Conservation (phyloP, 169 alveolate genomes). For the Plasmodium yoelii region DNA sequence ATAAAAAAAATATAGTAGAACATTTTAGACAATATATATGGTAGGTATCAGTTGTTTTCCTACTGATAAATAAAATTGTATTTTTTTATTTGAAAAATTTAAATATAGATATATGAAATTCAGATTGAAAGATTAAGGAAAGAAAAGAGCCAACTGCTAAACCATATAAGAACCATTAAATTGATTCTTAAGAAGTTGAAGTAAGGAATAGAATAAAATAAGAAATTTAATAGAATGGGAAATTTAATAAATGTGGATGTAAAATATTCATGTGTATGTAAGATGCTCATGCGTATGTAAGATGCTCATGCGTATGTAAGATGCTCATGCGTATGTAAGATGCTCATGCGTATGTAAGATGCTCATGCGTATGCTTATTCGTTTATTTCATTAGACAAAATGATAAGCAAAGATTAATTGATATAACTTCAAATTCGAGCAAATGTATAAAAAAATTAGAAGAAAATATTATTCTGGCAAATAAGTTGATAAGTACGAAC, state of each 20-base stretch:
- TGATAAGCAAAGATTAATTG: slow-evolving; percentile 53
- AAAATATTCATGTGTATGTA: too few relatives aligned
- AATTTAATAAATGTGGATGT: too few relatives aligned
- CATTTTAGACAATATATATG: not conserved
- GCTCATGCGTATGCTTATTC: too few relatives aligned
- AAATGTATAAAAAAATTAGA: slow-evolving; percentile 48
- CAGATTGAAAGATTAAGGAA: slow-evolving; percentile 45
- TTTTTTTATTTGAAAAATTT: not conserved
- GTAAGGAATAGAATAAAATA: too few relatives aligned
- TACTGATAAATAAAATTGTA: too few relatives aligned
- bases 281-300: too few relatives aligned
- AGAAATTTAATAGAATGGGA: not conserved
- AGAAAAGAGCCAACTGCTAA: slow-evolving; percentile 54
- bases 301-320: too few relatives aligned
- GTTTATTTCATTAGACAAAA: slow-evolving; percentile 13
- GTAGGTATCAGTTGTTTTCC: not conserved
- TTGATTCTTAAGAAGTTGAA: slow-evolving; percentile 52
- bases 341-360: too few relatives aligned
- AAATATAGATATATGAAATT: slow-evolving; percentile 38
- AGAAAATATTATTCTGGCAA: slow-evolving; percentile 47
- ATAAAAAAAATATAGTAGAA: slow-evolving; percentile 4
- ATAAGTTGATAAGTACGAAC: slow-evolving; percentile 33
- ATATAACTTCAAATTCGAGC: slow-evolving; percentile 37
- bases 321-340: too few relatives aligned
- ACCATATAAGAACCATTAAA: slow-evolving; percentile 51